Base-by-base conservation (phyloP, 2,329 filamentous ascomycete genomes). In the Bipolaris gigantea region DNA sequence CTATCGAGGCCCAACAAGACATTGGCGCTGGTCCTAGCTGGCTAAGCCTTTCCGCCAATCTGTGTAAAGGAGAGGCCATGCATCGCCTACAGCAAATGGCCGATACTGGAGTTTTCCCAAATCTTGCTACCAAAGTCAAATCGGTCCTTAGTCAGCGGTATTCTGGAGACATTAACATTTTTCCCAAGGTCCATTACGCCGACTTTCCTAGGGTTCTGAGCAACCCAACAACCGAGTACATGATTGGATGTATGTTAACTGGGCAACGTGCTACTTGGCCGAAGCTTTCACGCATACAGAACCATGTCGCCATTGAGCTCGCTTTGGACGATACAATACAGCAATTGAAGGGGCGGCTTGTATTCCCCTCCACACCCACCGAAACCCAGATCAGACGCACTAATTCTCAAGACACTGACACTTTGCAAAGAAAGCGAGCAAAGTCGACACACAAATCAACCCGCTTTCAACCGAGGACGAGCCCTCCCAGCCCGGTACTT, bases 261-360 rank as follows among this genome's bases (percentile, higher is more conserved):
- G 93, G 93, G 6, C 90, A 97, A 73, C 83, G 87, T 53, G 92
- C 93, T 2, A 96, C 92, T 0, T 97, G 92, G 93, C 92, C 92
- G 0, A 92, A 92, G 70, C 77, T 97, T 9, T 89, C 88, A 59
- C 85, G 91, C 11, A 89, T 97, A 64, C 83, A 89, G 35, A 94
- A 96, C 67, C 88, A 92, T 50, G 91, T 91, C 63, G 90, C 92
- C 3, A 90, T 97, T 50, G 93, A 97, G 71, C 77, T 96, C 42
- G 90, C 92, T 4, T 77, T 97, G 1, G 89, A 94, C 68, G 81
- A 84, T 18, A 88, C 89, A 2, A 88, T 93, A 1, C 86, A 89
- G 57, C 79, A 81, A 10, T 77, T 92, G 25, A 81, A 88, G 27
- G 83, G 87, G 2, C 79, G 85, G 4, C 85, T 90, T 2, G 85